phyloP scores from a whole-genome alignment of 2,329 filamentous ascomycete genomes.

The Stachybotrys chlorohalonatus region DNA sequence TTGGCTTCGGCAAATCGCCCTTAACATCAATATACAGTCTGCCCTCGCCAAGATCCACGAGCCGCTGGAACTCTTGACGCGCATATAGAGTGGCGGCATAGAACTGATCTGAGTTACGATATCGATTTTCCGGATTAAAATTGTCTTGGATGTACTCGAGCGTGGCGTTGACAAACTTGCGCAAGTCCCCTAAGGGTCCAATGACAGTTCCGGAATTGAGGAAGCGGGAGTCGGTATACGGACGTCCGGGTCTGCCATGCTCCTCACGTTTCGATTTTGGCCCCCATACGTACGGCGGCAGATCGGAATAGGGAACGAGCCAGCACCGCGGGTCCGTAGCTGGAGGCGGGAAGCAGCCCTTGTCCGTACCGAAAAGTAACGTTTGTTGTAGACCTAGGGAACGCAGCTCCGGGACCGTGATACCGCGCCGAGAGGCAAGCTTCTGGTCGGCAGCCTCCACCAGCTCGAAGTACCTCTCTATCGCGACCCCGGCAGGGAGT shows the following conservation, averaged over 20 bases:
- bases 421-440: constrained; percentile 10
- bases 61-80: constrained; percentile 12
- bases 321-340: constrained; percentile 9
- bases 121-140: constrained; percentile 4
- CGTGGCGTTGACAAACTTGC: constrained; percentile 8
- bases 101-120: constrained; percentile 10
- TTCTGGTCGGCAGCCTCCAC: constrained; percentile 7
- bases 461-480: constrained; percentile 12
- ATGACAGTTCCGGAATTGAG: constrained; percentile 14
- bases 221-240: constrained; percentile 6
- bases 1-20: background rate
- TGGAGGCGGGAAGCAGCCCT: constrained; percentile 7
- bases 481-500: constrained; percentile 10
- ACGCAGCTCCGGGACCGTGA: constrained; percentile 8
- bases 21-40: background rate
- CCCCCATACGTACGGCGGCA: constrained; percentile 9
- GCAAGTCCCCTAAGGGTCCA: constrained; percentile 10
- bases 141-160: constrained; percentile 4
- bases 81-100: constrained; percentile 11
- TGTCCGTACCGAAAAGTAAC: constrained; percentile 12
- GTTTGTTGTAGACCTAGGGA: constrained; percentile 8
- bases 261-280: constrained; percentile 3
- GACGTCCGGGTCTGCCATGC: background rate
- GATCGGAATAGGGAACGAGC: constrained; percentile 9
- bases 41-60: background rate